Base-by-base conservation (phyloP, 345 rosid genomes). In the Lepidium didymum region DNA sequence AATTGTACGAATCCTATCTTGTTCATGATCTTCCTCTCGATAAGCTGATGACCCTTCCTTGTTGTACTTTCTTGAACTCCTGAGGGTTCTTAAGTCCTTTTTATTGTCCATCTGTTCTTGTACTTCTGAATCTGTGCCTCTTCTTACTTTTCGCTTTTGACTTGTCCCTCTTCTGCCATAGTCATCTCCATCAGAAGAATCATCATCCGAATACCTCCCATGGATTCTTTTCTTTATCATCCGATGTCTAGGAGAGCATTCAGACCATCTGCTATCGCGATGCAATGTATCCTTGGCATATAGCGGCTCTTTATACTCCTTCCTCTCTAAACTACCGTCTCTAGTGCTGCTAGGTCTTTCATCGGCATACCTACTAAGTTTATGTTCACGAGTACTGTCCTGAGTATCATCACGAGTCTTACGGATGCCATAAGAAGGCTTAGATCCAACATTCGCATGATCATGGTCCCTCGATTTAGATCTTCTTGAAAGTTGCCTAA, bases 401-500 rank as follows among this genome's bases (percentile, higher is more conserved):
- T 10, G 19, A 8, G 63, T 46, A 41, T 68, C 76, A 61, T 35
- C 63, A 37, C 77, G 76, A 16, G 33, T 34, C 42, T 23, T 76
- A 52, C 56, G 29, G 69, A 70, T 78, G 74, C 75, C 70, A 51
- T 72, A 40, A 72, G 79, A 75, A 51, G 45, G 34, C 23, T 21
- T 65, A 45, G 65, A 75, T 45, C 60, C 56, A 65, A 36, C 56
- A 4, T 40, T 61, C 33, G 13, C 64, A 25, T 10, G 34, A 68
- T 76, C 75, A 57, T 25, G 58, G 46, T 80, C 83, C 65, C 83
- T 80, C 29, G 81, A 81, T 71, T 76, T 78, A 62, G 87, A 81
- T 75, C 86, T 82, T 75, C 78, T 81, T 40, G 80, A 60, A 74
- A 9, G 65, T 72, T 56, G 76, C 80, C 92, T 86, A 67, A 40